Evolutionary conservation across 2,329 filamentous ascomycete genomes (phyloP).

Genomic region (Colletotrichum sojae): DNA sequence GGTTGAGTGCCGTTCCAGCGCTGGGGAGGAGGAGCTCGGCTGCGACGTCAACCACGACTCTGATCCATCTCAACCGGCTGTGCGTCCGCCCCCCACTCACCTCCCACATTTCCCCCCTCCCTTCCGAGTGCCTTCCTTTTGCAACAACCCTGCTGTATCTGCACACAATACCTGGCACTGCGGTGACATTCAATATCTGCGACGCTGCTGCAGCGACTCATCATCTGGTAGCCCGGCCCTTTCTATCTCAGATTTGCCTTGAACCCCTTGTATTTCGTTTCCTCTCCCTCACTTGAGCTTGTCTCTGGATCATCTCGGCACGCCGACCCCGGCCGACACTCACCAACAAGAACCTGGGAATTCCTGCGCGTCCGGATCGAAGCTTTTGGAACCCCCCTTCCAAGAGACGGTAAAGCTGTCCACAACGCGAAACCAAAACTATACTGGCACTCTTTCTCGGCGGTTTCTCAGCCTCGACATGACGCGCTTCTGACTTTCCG

Average conservation of each 20-base stretch:
- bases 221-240: conserved; percentile 11
- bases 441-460: conserved; percentile 23
- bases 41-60: background rate
- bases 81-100: background rate
- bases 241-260: conserved; percentile 22
- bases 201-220: conserved; percentile 8
- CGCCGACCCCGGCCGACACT: conserved; percentile 1
- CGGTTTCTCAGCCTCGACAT: conserved; percentile 34
- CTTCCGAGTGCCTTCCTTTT: background rate
- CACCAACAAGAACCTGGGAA: conserved; percentile 8
- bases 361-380: conserved; percentile 20
- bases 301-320: conserved; percentile 14
- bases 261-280: conserved; percentile 18
- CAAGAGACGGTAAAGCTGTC: conserved; percentile 2
- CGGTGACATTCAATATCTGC: conserved; percentile 19
- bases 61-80: too few relatives aligned
- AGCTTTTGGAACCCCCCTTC: conserved; percentile 12
- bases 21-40: too few relatives aligned
- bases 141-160: background rate
- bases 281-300: conserved; percentile 23
- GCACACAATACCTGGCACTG: background rate
- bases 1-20: conserved; percentile 14
- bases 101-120: conserved; percentile 13
- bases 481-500: conserved; percentile 27
- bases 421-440: conserved; percentile 26